Evolutionary conservation across 1,139 yeast genomes (phyloP).

Genomic region (Taphrina sp.): DNA sequence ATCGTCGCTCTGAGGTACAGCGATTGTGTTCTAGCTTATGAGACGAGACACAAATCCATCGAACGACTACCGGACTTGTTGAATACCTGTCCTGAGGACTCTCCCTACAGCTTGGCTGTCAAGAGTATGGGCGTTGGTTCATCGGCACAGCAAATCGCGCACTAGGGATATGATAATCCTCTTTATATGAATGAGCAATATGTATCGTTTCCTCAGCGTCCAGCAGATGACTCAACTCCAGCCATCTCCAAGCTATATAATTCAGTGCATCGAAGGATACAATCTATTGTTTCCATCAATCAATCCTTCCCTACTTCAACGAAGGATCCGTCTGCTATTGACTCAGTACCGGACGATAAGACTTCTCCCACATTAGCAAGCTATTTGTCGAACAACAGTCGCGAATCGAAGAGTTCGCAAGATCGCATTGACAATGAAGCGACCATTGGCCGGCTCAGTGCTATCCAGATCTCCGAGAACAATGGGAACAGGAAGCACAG

Average conservation of each 20-base stretch:
- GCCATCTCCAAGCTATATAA: slow-evolving; percentile 20
- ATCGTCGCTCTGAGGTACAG: too few species aligned
- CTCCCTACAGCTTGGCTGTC: too few species aligned
- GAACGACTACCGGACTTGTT: too few species aligned
- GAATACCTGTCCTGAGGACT: too few species aligned
- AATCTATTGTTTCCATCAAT: slow-evolving; percentile 13
- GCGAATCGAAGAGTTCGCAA: not conserved
- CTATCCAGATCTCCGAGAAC: not conserved
- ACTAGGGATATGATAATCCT: not conserved
- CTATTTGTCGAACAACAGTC: not conserved
- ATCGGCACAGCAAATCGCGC: too few species aligned
- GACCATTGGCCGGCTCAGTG: not conserved
- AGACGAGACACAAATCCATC: too few species aligned
- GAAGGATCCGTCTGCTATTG: not conserved
- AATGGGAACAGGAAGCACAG: too few species aligned
- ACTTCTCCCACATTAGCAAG: not conserved
- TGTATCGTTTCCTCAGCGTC: slow-evolving; percentile 28
- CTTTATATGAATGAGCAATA: slow-evolving; percentile 1
- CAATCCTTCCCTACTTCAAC: not conserved
- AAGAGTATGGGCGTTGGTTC: too few species aligned
- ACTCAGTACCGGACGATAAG: not conserved
- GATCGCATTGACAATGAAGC: not conserved
- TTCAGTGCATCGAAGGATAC: slow-evolving; percentile 19
- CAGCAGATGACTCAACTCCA: slow-evolving; percentile 22
- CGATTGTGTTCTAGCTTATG: too few species aligned